Evolutionary conservation across 2,329 filamentous ascomycete species (phyloP), one percentile per base, ranked within the genome.

Genomic region (Malbranchea cinnamomea): DNA sequence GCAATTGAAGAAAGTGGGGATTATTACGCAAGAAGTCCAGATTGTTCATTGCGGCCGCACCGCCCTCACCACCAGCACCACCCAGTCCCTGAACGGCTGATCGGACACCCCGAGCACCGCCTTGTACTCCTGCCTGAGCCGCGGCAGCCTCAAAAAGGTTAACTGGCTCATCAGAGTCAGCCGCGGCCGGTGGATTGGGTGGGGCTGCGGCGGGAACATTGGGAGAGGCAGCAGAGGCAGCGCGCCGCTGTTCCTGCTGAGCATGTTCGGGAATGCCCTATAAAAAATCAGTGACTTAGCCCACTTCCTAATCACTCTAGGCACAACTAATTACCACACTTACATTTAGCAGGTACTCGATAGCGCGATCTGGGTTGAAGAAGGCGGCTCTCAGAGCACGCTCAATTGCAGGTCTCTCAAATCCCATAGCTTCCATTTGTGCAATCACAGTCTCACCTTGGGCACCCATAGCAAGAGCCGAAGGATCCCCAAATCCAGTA

Each of bases 381-480:
- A 82, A 98, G 9, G 89, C 89, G 39, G 89, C 89, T 48, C 87
- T 80, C 78, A 98, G 89, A 30, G 89, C 89, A 27, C 78, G 73
- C 45, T 94, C 84, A 43, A 94, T 93, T 50, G 92, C 79, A 30
- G 73, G 64, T 48, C 85, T 71, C 48, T 81, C 73, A 44, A 98
- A 98, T 6, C 89, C 89, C 89, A 98, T 98, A 41, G 78, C 78
- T 60, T 93, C 85, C 84, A 98, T 93, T 52, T 85, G 83, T 28
- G 78, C 69, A 47, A 95, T 78, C 21, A 83, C 84, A 43, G 76
- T 74, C 39, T 80, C 72, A 43, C 84, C 75, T 54, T 87, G 78
- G 37, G 76, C 66, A 31, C 89, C 89, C 62, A 93, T 77, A 12
- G 84, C 74, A 50, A 95, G 68, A n/a, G 81, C 74, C 17, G 79